A percentile compares a stretch with the other conserved stretches of the same genome.
These are phyloP conservation scores for Heterobasidion irregulare DNA, from an alignment of 1,284 basidiomycete species.

Conservation along the genomic window DNA sequence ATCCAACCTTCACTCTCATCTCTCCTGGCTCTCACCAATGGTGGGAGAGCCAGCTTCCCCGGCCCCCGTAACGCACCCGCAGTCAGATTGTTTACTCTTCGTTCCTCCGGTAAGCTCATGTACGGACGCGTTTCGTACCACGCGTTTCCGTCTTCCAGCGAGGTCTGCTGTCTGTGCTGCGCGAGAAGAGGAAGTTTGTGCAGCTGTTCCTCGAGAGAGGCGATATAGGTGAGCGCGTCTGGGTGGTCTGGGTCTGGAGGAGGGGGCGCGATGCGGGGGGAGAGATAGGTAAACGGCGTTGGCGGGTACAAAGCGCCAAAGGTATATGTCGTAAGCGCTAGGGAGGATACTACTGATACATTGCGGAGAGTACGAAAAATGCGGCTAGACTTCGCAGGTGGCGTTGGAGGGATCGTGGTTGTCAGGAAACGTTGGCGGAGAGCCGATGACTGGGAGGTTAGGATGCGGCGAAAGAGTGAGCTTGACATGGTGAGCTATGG, in stretches of 20 bases:
- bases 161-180: conserved; percentile 27
- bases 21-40: conserved; percentile 64
- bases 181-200: conserved; percentile 58
- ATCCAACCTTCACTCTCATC: conserved; percentile 70
- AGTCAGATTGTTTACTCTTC: conserved; percentile 73
- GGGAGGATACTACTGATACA: background rate
- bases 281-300: conserved; percentile 50
- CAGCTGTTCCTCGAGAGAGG: conserved; percentile 60
- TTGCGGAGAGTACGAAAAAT: background rate
- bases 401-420: background rate
- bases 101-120: conserved; percentile 55
- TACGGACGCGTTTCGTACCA: conserved; percentile 83
- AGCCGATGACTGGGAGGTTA: background rate
- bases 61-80: conserved; percentile 82
- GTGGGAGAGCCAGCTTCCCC: conserved; percentile 73
- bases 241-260: conserved; percentile 55
- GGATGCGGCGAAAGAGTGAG: background rate
- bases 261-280: conserved; percentile 65
- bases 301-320: conserved; percentile 62
- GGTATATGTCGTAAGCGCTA: conserved; percentile 26
- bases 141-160: conserved; percentile 29
- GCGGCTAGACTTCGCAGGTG: background rate
- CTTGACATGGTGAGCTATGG: background rate
- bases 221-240: conserved; percentile 52
- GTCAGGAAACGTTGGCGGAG: background rate